A percentile compares a stretch with the other conserved stretches of the same genome.
Evolutionary conservation across 2,329 filamentous ascomycete genomes (phyloP).

Genomic region (Trichoderma afroharzianum): DNA sequence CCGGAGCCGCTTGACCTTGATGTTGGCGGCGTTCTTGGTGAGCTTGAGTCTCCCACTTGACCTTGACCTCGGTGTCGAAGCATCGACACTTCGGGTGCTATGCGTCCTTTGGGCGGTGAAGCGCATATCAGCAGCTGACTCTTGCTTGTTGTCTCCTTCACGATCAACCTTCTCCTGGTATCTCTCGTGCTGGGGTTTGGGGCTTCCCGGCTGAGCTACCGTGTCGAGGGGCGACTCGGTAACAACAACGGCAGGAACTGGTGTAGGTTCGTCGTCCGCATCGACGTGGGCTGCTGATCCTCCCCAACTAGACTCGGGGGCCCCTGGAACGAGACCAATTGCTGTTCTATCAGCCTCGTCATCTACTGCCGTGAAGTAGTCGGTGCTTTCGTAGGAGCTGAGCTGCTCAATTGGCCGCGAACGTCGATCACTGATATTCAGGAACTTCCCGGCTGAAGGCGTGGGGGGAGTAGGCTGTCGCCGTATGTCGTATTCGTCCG

Average conservation of each 20-base stretch:
- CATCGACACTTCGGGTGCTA: not conserved
- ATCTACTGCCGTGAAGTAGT: not conserved
- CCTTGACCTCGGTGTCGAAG: not conserved
- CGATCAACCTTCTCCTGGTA: not conserved
- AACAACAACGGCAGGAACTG: not conserved
- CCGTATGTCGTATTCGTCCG: constrained; percentile 12
- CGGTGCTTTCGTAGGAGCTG: not conserved
- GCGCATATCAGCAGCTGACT: not conserved
- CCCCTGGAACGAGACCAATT: not conserved
- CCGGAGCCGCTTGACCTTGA: constrained; percentile 7
- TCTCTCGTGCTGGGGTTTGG: not conserved
- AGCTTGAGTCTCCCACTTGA: not conserved
- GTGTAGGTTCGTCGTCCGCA: not conserved
- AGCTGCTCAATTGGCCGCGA: not conserved
- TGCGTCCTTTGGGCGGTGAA: not conserved
- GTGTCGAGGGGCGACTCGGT: not conserved
- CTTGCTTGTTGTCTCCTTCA: not conserved
- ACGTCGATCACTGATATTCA: constrained; percentile 12
- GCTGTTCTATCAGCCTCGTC: not conserved
- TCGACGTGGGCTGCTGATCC: not conserved
- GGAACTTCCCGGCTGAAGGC: constrained; percentile 11
- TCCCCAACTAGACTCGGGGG: not conserved
- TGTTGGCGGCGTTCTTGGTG: constrained; percentile 8
- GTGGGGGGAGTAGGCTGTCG: constrained; percentile 19
- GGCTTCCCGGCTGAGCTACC: not conserved